phyloP scores from a whole-genome alignment of 768 basidiomycete species.

The Tricholoma saponaceum region DNA sequence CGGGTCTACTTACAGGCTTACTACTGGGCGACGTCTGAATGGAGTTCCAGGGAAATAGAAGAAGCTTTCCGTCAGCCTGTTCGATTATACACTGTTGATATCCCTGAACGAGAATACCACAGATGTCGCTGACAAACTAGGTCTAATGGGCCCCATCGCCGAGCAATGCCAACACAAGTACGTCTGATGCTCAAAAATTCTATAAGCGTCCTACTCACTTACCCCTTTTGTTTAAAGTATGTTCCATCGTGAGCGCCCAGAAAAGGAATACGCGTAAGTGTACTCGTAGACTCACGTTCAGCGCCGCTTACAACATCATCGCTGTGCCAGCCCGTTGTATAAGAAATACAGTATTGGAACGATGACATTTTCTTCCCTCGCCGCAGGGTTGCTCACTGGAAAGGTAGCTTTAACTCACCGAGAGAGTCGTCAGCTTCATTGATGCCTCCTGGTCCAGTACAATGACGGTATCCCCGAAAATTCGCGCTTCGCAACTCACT shows the following conservation, averaged over 20 bases:
- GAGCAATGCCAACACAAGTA: constrained; percentile 78
- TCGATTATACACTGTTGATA: no score
- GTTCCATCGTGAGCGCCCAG: constrained; percentile 77
- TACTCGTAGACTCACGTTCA: neutral
- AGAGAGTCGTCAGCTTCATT: no score
- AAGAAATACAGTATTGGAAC: constrained; percentile 63
- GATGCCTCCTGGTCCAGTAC: no score
- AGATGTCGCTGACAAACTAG: constrained; percentile 67
- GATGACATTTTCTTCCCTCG: constrained; percentile 73
- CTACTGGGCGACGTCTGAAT: constrained; percentile 73
- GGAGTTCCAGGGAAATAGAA: constrained; percentile 60
- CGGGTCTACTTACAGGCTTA: constrained; percentile 37
- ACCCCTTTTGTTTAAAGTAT: constrained; percentile 45
- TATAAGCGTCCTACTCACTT: no score
- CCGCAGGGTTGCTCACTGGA: constrained; percentile 73
- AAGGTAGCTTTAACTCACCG: constrained; percentile 39
- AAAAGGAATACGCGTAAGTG: constrained; percentile 68
- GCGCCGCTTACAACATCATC: constrained; percentile 1
- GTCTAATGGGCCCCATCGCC: constrained; percentile 64
- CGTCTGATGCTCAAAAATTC: no score
- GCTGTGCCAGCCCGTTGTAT: constrained; percentile 49
- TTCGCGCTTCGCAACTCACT: constrained; percentile 63
- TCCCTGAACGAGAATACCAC: no score
- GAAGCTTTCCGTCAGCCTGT: constrained; percentile 44
- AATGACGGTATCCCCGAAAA: constrained; percentile 73